phyloP scores from a whole-genome alignment of 1,139 yeast genomes.

The Zygosaccharomyces sapae region DNA sequence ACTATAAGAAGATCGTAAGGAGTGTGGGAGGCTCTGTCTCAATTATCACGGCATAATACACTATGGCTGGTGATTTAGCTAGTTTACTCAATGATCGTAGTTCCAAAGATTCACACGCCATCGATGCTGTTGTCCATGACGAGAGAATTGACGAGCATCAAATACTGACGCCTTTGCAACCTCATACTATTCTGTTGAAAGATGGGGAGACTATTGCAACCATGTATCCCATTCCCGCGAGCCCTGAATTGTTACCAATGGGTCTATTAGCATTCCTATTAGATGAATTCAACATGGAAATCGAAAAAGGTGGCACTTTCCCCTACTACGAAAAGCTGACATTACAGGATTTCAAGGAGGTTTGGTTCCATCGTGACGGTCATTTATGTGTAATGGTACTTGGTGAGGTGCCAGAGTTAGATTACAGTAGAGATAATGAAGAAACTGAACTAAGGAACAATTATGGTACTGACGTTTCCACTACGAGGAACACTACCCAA shows the following conservation, averaged over 20 bases:
- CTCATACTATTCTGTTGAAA: constrained; percentile 63
- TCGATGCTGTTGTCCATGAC: background rate
- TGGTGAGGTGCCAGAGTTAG: constrained; percentile 62
- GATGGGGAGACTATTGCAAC: constrained; percentile 93
- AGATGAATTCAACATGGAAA: constrained; percentile 91
- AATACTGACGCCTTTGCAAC: constrained; percentile 29
- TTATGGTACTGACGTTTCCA: constrained; percentile 23
- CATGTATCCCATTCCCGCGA: constrained; percentile 72
- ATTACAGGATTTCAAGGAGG: constrained; percentile 66
- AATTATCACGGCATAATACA: background rate
- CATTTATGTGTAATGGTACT: constrained; percentile 87
- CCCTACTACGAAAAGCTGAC: constrained; percentile 78
- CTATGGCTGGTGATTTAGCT: background rate
- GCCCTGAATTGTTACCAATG: constrained; percentile 59
- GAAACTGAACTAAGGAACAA: constrained; percentile 17
- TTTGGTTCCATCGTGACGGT: constrained; percentile 71
- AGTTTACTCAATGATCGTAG: background rate
- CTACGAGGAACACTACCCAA: constrained; percentile 31
- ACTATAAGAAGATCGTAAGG: background rate
- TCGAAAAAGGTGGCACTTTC: constrained; percentile 80
- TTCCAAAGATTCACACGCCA: background rate
- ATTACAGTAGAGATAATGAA: constrained; percentile 38
- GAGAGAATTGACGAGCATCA: constrained; percentile 14
- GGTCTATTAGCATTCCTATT: constrained; percentile 76
- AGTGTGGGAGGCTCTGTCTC: background rate